Base-by-base conservation (phyloP, 495 filamentous ascomycete species). In the Peziza echinospora region DNA sequence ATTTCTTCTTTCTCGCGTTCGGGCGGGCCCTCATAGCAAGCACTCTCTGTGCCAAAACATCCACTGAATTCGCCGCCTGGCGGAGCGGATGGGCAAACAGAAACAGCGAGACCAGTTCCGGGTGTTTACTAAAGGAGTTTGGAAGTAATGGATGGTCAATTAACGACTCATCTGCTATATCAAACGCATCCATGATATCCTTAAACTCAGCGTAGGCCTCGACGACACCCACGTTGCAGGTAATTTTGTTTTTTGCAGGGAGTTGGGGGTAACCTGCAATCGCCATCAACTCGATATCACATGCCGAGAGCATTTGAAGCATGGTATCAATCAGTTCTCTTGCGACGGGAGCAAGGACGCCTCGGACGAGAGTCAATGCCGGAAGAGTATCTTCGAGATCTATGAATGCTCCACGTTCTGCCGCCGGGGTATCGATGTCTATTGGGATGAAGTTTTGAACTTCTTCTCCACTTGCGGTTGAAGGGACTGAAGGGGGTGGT, bases 11-110 rank as follows among this genome's bases (percentile, higher is more conserved):
- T 37, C 13, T 37, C 13, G 30, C 30, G 51, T 47, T 53, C 26
- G 51, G 53, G 2, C 46, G 50, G 47, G 65, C 55, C 28, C 67
- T 59, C 59, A 73, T 71, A 34, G 63, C 52, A 19, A 64, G 57
- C 5, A 73, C 60, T 43, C 69, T 70, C 16, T 54, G 51, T 9
- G 63, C 53, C 5, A 73, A 57, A 19, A 52, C 54, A 54, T 69
- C 62, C 7, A 71, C 58, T 10, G 64, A 60, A 16, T 61, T 63
- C 2, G 71, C 65, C 5, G 67, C 63, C 56, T 73, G 72, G 46
- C 70, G 64, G 41, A 75, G 57, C 21, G 69, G 68, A 24, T 72
- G 67, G 6, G 69, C 66, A 42, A 72, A 75, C 1, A 72, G 61
- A 47, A 75, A 73, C 10, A 73, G 56, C 23, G 67, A 61, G 5